Conservation (phyloP, 2,329 filamentous ascomycete genomes). For the Fusarium keratoplasticum region DNA sequence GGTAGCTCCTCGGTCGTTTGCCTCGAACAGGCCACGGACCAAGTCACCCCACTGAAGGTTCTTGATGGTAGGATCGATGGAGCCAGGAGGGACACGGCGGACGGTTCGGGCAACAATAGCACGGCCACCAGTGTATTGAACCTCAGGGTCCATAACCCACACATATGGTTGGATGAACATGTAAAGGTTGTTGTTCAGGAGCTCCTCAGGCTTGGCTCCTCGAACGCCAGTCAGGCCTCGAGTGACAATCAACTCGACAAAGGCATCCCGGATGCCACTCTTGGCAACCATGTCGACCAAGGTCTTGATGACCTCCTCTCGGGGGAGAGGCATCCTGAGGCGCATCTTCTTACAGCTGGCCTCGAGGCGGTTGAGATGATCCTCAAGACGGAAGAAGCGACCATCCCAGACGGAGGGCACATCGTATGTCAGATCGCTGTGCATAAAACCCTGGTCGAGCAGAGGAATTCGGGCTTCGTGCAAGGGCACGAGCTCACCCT, state of each 20-base stretch:
- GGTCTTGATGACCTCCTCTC: slow-evolving; percentile 52
- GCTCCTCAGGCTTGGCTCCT: slow-evolving; percentile 47
- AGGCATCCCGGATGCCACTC: slow-evolving; percentile 61
- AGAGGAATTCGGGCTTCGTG: slow-evolving; percentile 61
- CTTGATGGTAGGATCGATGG: slow-evolving; percentile 64
- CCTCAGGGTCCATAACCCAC: slow-evolving; percentile 61
- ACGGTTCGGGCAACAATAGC: slow-evolving; percentile 60
- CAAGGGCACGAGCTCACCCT: slow-evolving; percentile 56
- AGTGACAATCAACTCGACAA: slow-evolving; percentile 63
- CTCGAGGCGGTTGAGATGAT: slow-evolving; percentile 59
- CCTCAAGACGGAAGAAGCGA: slow-evolving; percentile 63
- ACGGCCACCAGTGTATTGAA: slow-evolving; percentile 54
- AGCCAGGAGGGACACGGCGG: slow-evolving; percentile 56
- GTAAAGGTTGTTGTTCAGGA: slow-evolving; percentile 59
- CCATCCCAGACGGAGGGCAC: slow-evolving; percentile 64
- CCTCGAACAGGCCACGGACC: slow-evolving; percentile 58
- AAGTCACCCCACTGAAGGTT: slow-evolving; percentile 65
- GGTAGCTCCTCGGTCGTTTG: slow-evolving; percentile 56
- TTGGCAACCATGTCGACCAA: slow-evolving; percentile 58
- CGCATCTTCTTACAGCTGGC: slow-evolving; percentile 59
- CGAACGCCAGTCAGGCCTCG: slow-evolving; percentile 58
- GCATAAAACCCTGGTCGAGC: slow-evolving; percentile 63
- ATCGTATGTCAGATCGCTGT: slow-evolving; percentile 64
- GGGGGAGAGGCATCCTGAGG: slow-evolving; percentile 55
- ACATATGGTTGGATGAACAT: slow-evolving; percentile 61